These are phyloP conservation scores for Phialophora verrucosa DNA, from an alignment of 2,329 filamentous ascomycete genomes.

Conservation along the genomic window DNA sequence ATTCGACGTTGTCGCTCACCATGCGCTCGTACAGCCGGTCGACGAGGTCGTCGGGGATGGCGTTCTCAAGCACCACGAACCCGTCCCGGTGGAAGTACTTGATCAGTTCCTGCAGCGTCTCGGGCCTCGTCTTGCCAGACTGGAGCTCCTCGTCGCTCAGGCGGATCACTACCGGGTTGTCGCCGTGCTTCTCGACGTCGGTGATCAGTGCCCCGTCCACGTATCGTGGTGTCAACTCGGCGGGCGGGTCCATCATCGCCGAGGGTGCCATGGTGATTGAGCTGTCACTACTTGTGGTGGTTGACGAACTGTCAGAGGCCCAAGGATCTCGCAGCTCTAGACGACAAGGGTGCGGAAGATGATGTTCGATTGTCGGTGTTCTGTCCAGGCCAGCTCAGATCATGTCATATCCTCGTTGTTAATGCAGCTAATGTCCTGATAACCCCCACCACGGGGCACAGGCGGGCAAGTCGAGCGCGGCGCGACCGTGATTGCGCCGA, in stretches of 20 bases:
- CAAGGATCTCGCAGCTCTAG: not conserved
- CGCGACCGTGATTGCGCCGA: not conserved
- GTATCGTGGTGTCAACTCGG: slow-evolving; percentile 12
- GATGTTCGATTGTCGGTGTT: not conserved
- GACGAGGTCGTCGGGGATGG: slow-evolving; percentile 42
- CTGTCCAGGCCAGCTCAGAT: not conserved
- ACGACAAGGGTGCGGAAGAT: not conserved
- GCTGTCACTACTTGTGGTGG: not conserved
- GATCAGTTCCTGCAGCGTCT: slow-evolving; percentile 27
- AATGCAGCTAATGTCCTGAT: not conserved
- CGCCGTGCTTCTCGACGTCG: slow-evolving; percentile 27
- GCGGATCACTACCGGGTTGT: slow-evolving; percentile 28
- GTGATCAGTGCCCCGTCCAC: slow-evolving; percentile 25
- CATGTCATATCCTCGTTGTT: not conserved
- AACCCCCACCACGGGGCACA: not conserved
- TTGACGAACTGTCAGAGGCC: not conserved
- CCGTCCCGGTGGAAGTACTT: slow-evolving; percentile 45
- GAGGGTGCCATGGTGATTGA: slow-evolving; percentile 18
- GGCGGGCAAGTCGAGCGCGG: not conserved
- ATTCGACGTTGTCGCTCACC: slow-evolving; percentile 48
- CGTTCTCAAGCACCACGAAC: slow-evolving; percentile 48
- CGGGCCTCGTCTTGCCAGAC: slow-evolving; percentile 22
- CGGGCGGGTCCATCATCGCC: slow-evolving; percentile 7
- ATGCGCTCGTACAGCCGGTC: slow-evolving; percentile 62
- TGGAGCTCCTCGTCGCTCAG: slow-evolving; percentile 28